A percentile compares a stretch with the other conserved stretches of the same genome.
Evolutionary conservation across 176 grass and related monocot genomes (phyloP).

Genomic region (Alopecurus myosuroides): DNA sequence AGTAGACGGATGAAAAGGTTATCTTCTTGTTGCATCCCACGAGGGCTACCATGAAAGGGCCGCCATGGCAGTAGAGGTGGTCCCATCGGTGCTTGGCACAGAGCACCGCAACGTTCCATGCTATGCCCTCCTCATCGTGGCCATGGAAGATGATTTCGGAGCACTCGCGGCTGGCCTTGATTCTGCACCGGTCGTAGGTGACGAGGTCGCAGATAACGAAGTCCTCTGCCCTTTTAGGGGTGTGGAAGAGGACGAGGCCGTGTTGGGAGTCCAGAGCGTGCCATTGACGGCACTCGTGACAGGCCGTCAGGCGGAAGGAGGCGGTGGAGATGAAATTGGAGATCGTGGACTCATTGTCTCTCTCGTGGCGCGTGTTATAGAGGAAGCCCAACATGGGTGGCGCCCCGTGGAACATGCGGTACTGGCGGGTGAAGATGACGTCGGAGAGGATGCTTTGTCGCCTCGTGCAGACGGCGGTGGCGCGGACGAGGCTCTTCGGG

Average conservation of each 20-base stretch:
- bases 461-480: not conserved
- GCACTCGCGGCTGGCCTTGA: not conserved
- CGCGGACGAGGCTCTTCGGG: not conserved
- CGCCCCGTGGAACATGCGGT: not conserved
- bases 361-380: not conserved
- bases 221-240: not conserved
- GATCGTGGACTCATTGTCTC: not conserved
- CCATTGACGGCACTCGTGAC: not conserved
- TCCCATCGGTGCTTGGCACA: not conserved
- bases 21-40: not conserved
- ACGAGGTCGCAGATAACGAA: not conserved
- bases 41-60: not conserved
- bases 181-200: not conserved
- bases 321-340: slow-evolving; percentile 1
- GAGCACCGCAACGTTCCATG: not conserved
- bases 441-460: not conserved
- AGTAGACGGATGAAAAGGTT: not conserved
- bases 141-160: not conserved
- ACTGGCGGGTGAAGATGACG: not conserved
- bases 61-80: not conserved
- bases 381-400: not conserved
- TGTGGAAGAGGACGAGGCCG: not conserved
- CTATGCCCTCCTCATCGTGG: not conserved
- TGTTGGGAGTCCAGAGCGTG: not conserved
- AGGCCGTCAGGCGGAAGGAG: not conserved